Base-by-base conservation (phyloP, 768 basidiomycete species). In the Calvatia gigantea region DNA sequence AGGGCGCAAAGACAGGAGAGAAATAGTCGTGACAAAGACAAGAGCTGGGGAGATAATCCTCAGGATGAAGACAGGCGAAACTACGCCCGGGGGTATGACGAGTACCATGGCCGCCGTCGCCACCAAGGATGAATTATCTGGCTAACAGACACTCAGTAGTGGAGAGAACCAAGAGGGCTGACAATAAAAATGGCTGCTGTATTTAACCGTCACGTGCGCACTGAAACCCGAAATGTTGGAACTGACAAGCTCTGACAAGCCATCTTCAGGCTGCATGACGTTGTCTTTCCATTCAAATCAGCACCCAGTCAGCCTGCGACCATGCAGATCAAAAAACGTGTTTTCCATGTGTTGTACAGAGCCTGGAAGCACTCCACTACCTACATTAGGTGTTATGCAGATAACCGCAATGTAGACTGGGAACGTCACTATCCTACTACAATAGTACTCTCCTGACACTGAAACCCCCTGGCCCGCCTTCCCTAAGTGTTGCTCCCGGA, bases 31-130 rank as follows among this genome's bases (percentile, higher is more conserved):
- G 51, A 90, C 70, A 53, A 87, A 69, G 32, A 90, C 80, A 57
- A 89, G 65, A 54, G 81, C 73, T 38, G 91, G 90, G 37, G 88
- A 89, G 32, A 87, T 67, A 58, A 89, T 70, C 60, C 89, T 81
- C 48, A 88, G 69, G 56, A 77, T 69, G 59, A 85, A 78, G 55
- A 86, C 73, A 48, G 83, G 68, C 25, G 69, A 51, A 19, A 49
- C 21, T 14, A 58, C 31, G 35, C 56, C 56, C 49, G 51, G 56
- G 56, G 49, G 51, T 48, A 57, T 54, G 62, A 56, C 59, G 54
- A 60, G 62, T 60, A 66, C 62, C 62, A 69, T 69, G 45, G 61
- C 56, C 62, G 64, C 62, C 68, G 63, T 61, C 64, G 63, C 65
- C 66, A 42, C 56, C 39, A 23, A 21, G 25, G 25, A 38, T 32